Base-by-base conservation (phyloP, 2,329 filamentous ascomycete genomes). In the Fusarium sp. region DNA sequence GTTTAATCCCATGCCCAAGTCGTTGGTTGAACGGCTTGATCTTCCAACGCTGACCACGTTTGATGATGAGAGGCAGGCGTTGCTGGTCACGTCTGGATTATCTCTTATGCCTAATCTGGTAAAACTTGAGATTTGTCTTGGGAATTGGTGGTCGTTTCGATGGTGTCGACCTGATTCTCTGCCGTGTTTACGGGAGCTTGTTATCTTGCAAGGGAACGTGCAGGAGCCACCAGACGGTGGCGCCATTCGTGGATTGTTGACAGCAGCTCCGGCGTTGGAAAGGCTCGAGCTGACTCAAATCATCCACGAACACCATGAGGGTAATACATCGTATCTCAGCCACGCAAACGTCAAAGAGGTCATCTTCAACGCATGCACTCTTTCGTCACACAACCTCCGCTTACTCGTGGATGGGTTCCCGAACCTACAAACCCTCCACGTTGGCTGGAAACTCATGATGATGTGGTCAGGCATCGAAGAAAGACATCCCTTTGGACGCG, bases 281-380 rank as follows among this genome's bases (percentile, higher is more conserved):
- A 61, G 12, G 5, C n/a, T 60, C 4, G 10, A 52, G 11, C 13
- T 56, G 6, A 44, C 5, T 10, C 16, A 34, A 20, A 8, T 34
- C 24, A 2, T 5, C 10, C 40, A 18, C 7, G 25, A 29, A 5
- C 6, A 24, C 8, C 12, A 24, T 6, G 5, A 22, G n/a, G 8
- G 4, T 11, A 13, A 10, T 5, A 11, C 2, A 32, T 13, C 11
- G 1, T n/a, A 12, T 5, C 12, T 43, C 12, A 4, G 13, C 12
- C 60, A 62, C 29, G 3, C 22, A 3, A 62, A 11, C 27, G 12
- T 62, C 15, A 38, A 32, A 5, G 25, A 62, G 16, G 3, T 62
- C 13, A 44, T 12, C 16, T 12, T 52, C 27, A 53, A 18, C 12
- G 18, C 34, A 6, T 52, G 3, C 12, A 1, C 1, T 6, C 1